These are phyloP conservation scores for Funneliformis mosseae DNA, from an alignment of 192 early-diverging fungal genomes.

Conservation along the genomic window DNA sequence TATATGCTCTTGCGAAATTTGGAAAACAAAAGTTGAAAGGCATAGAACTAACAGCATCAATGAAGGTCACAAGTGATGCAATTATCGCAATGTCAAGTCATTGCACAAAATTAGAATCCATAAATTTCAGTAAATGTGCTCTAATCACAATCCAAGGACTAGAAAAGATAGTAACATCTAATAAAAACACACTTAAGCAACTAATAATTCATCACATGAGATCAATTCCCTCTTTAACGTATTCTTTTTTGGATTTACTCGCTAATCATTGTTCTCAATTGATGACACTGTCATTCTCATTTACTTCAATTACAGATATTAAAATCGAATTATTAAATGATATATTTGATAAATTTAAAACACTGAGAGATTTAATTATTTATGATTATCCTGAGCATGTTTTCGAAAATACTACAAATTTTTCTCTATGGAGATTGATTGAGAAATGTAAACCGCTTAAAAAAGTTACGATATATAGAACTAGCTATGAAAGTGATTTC, in stretches of 20 bases:
- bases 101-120: conserved; percentile 5
- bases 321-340: neutral
- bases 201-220: conserved; percentile 15
- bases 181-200: neutral
- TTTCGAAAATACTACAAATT: neutral
- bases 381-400: neutral
- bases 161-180: neutral
- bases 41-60: neutral
- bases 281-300: neutral
- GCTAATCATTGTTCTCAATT: neutral
- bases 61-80: neutral
- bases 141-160: neutral
- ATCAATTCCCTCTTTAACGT: neutral
- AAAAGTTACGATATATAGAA: conserved; percentile 6
- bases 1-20: conserved; percentile 6
- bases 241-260: neutral
- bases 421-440: neutral
- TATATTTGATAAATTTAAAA: neutral
- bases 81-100: neutral
- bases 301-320: too few relatives aligned
- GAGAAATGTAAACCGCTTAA: neutral
- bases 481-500: conserved; percentile 18
- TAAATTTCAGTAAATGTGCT: conserved; percentile 7
- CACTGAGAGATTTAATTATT: neutral
- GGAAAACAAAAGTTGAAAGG: neutral